A percentile compares a stretch with the other conserved stretches of the same genome.
These are phyloP conservation scores for Globisporangium camurandrum DNA, from an alignment of 352 stramenopile species.

Conservation along the genomic window DNA sequence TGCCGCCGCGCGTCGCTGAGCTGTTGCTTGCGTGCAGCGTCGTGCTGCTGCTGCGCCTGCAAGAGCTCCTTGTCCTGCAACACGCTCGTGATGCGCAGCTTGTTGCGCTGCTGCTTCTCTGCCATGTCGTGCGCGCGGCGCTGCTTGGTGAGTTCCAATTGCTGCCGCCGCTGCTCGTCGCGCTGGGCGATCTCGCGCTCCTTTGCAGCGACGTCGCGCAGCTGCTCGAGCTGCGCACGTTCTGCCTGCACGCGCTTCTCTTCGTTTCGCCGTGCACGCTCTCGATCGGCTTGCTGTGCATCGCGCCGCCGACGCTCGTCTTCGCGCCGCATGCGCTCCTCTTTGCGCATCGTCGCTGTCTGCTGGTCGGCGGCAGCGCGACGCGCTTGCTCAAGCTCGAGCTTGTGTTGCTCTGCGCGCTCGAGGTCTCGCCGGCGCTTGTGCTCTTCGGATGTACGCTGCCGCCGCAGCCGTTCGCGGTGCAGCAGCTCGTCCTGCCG, in stretches of 20 bases:
- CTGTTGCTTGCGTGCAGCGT: conserved; percentile 50
- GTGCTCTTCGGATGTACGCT: conserved; percentile 48
- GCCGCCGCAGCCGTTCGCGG: conserved; percentile 29
- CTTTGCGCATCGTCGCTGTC: conserved; percentile 30
- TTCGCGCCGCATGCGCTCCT: conserved; percentile 43
- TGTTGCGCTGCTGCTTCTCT: conserved; percentile 62
- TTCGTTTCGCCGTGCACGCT: conserved; percentile 46
- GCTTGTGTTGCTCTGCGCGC: conserved; percentile 34
- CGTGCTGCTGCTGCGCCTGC: conserved; percentile 32
- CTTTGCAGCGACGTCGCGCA: conserved; percentile 34
- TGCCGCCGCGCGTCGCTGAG: conserved; percentile 48
- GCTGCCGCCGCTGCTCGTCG: conserved; percentile 33
- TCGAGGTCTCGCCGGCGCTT: conserved; percentile 42
- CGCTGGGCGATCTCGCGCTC: conserved; percentile 36
- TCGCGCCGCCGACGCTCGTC: conserved; percentile 37
- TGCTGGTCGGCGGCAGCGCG: conserved; percentile 36
- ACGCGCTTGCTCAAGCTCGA: conserved; percentile 36
- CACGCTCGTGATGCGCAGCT: conserved; percentile 53
- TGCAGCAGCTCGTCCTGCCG: conserved; percentile 32
- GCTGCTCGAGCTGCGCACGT: conserved; percentile 30
- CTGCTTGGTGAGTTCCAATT: conserved; percentile 37
- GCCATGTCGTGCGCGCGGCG: conserved; percentile 33
- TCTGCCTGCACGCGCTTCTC: conserved; percentile 46
- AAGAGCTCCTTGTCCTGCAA: conserved; percentile 53
- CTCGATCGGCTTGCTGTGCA: conserved; percentile 36